Percentiles rank a stretch among this genome's conserved stretches.
These are phyloP conservation scores for Taiwanofungus camphoratus DNA, from an alignment of 1,284 basidiomycete species.

Conservation along the genomic window DNA sequence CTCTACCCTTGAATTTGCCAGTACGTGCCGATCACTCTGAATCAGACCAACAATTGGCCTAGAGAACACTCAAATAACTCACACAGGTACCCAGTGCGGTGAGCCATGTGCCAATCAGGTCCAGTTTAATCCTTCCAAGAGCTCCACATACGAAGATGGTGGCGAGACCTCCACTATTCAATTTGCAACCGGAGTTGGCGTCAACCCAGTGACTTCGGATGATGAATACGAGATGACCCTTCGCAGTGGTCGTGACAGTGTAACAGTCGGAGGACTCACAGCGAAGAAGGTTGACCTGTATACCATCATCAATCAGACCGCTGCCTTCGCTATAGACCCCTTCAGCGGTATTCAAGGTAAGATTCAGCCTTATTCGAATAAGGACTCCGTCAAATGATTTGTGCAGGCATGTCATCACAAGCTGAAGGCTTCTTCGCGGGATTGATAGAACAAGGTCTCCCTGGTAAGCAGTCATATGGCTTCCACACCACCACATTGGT, in stretches of 20 bases:
- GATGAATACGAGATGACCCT: constrained; percentile 39
- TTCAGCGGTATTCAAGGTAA: constrained; percentile 50
- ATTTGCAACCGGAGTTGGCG: constrained; percentile 51
- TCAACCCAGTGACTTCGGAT: constrained; percentile 43
- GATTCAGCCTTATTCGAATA: not conserved
- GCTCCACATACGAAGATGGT: constrained; percentile 44
- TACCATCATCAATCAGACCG: constrained; percentile 46
- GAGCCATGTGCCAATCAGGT: constrained; percentile 37
- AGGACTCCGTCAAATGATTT: not conserved
- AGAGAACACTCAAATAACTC: too few relatives aligned
- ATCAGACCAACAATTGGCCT: too few relatives aligned
- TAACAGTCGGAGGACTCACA: constrained; percentile 39
- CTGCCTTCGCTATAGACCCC: constrained; percentile 44
- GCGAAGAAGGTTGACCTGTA: constrained; percentile 35
- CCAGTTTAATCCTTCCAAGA: constrained; percentile 42
- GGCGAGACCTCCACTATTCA: constrained; percentile 35
- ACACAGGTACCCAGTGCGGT: constrained; percentile 40
- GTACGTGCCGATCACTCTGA: too few relatives aligned
- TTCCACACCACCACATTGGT: not conserved
- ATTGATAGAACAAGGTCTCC: constrained; percentile 41
- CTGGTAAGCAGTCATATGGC: constrained; percentile 27
- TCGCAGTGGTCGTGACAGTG: constrained; percentile 38
- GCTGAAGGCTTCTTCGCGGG: constrained; percentile 45
- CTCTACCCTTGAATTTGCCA: constrained; percentile 42
- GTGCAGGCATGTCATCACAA: constrained; percentile 39